Conservation (phyloP, 2,329 filamentous ascomycete genomes). For the Exophiala sp. region DNA sequence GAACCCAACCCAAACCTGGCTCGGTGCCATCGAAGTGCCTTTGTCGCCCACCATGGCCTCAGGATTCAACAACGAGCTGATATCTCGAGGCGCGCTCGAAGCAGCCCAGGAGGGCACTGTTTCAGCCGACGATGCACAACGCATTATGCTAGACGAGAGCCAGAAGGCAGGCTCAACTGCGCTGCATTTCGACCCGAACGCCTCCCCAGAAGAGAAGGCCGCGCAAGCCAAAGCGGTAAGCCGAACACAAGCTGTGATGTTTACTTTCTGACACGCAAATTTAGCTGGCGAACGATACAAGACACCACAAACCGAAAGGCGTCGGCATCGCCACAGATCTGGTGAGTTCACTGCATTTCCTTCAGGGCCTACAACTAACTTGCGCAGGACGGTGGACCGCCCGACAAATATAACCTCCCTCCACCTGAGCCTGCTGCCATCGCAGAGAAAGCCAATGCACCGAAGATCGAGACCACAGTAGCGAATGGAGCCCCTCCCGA, state of each 20-base stretch:
- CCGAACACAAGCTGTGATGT: not conserved
- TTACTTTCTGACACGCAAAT: slow-evolving; percentile 7
- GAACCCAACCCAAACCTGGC: slow-evolving; percentile 1
- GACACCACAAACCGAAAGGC: slow-evolving; percentile 31
- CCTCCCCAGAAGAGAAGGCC: slow-evolving; percentile 76
- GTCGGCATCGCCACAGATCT: slow-evolving; percentile 69
- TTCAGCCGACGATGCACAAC: slow-evolving; percentile 67
- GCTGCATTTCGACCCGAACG: slow-evolving; percentile 84
- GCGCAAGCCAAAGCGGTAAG: slow-evolving; percentile 70
- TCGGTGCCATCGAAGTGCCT: slow-evolving; percentile 7
- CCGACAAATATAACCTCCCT: slow-evolving; percentile 72
- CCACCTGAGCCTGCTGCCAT: slow-evolving; percentile 68
- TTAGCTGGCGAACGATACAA: slow-evolving; percentile 49
- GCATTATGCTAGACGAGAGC: slow-evolving; percentile 71
- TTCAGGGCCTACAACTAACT: slow-evolving; percentile 10
- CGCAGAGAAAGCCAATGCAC: slow-evolving; percentile 45
- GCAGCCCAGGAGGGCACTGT: slow-evolving; percentile 68
- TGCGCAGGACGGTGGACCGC: slow-evolving; percentile 60
- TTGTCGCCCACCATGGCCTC: slow-evolving; percentile 16
- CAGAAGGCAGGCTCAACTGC: slow-evolving; percentile 74
- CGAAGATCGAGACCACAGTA: slow-evolving; percentile 49
- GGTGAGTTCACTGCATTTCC: slow-evolving; percentile 42
- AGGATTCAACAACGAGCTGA: slow-evolving; percentile 58
- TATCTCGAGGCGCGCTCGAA: slow-evolving; percentile 75
- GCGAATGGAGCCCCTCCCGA: slow-evolving; percentile 46